Percentiles rank a stretch among this genome's conserved stretches.
These are phyloP conservation scores for Candida hispaniensis DNA, from an alignment of 805 yeast genomes.

Conservation along the genomic window DNA sequence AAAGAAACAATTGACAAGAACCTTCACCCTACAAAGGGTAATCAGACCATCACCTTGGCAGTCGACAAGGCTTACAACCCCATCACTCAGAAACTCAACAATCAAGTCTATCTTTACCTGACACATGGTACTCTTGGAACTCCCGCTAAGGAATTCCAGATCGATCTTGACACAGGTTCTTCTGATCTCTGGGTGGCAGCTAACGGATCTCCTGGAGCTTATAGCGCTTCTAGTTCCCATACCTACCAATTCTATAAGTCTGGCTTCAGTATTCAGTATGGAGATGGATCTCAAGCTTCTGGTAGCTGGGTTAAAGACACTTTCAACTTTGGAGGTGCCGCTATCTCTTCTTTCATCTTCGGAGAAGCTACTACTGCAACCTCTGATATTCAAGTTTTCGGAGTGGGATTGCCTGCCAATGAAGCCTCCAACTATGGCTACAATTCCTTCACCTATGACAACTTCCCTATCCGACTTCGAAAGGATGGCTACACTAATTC, in stretches of 20 bases:
- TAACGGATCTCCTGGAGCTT: slow-evolving; percentile 10
- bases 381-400: slow-evolving; percentile 17
- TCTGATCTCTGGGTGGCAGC: slow-evolving; percentile 50
- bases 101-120: slow-evolving; percentile 2
- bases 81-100: not conserved
- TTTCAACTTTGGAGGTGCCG: slow-evolving; percentile 38
- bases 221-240: slow-evolving; percentile 18
- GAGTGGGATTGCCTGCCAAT: slow-evolving; percentile 18
- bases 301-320: slow-evolving; percentile 55
- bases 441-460: slow-evolving; percentile 22
- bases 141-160: slow-evolving; percentile 40
- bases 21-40: too few species aligned
- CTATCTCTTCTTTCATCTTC: slow-evolving; percentile 29
- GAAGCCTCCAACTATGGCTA: slow-evolving; percentile 18
- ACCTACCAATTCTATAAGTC: slow-evolving; percentile 21
- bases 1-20: not conserved
- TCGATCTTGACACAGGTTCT: slow-evolving; percentile 59
- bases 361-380: slow-evolving; percentile 16
- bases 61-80: too few species aligned
- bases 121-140: slow-evolving; percentile 38
- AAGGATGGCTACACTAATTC: slow-evolving; percentile 32
- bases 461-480: slow-evolving; percentile 30
- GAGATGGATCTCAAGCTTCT: slow-evolving; percentile 31
- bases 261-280: slow-evolving; percentile 24
- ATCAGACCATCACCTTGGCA: too few species aligned